Base-by-base conservation (phyloP, 2,329 filamentous ascomycete species). In the Alternaria sp. region DNA sequence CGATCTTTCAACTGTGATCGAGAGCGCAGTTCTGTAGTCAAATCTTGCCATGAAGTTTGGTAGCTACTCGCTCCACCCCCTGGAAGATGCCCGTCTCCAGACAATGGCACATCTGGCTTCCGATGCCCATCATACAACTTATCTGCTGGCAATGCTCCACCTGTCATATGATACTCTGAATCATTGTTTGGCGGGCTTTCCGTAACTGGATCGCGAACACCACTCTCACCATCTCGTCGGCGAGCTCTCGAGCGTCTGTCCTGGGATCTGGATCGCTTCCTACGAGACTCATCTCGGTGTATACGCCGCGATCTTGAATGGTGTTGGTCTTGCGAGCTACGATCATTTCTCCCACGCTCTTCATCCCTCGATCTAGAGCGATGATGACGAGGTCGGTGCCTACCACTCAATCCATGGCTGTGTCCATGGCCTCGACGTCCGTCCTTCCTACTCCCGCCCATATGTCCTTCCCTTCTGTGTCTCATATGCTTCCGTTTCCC, bases 131-230 rank as follows among this genome's bases (percentile, higher is more conserved):
- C 29, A 33, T 48, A 40, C 13, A 60, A n/a, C 11, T 45, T 45
- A 8, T 42, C 29, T 36, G 40, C 17, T n/a, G 54, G 54, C 0
- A 48, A 49, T 2, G 56, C 56, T 23, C 60, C 61, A 8, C 54
- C 52, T 0, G 41, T 46, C 60, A 63, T 61, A 13, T 59, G 42
- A 37, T 54, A 57, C 2, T 48, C 42, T 2, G 10, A 17, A 8
- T 31, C n/a, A 10, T 49, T 5, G 14, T 50, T 29, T 0, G 4
- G 33, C 2, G 10, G 4, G 11, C 14, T 13, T 9, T 55, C 45
- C 14, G 11, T 23, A 45, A 55, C 37, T 11, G 36, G 44, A 14
- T 50, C 37, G 23, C 14, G 46, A 8, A 48, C 7, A 14, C 50
- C 17, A 14, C 53, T 36, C 8, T 28, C 9, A 26, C 14, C 24